phyloP scores from a whole-genome alignment of 176 grass and related monocot genomes.

The Canna indica region DNA sequence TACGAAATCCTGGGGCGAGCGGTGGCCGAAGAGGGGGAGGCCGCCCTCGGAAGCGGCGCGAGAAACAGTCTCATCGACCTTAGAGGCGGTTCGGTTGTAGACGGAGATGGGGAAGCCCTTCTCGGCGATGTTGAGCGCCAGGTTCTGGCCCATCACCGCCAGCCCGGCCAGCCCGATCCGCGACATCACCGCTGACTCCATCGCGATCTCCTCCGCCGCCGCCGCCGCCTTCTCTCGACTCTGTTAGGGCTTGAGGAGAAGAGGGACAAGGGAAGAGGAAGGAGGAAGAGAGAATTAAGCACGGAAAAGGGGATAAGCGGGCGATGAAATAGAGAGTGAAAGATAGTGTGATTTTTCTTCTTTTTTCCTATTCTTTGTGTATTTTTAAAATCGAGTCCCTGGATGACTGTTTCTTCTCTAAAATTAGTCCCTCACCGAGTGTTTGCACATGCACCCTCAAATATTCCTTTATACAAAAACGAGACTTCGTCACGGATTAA shows the following conservation, averaged over 20 bases:
- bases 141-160: slow-evolving; percentile 91
- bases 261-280: background rate
- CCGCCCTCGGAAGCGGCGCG: slow-evolving; percentile 50
- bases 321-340: background rate
- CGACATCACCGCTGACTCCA: slow-evolving; percentile 22
- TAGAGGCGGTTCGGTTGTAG: slow-evolving; percentile 82
- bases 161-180: slow-evolving; percentile 76
- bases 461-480: too few species aligned
- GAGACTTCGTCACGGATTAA: too few species aligned
- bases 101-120: slow-evolving; percentile 88
- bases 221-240: slow-evolving; percentile 2
- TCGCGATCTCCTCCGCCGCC: slow-evolving; percentile 28
- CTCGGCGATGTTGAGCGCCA: slow-evolving; percentile 90
- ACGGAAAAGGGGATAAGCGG: background rate
- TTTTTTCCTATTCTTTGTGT: too few species aligned
- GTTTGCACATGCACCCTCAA: too few species aligned
- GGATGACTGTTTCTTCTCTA: too few species aligned
- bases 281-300: background rate
- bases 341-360: too few species aligned
- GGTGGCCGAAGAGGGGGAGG: slow-evolving; percentile 57
- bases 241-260: background rate
- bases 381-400: too few species aligned
- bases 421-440: too few species aligned
- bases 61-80: slow-evolving; percentile 64
- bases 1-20: slow-evolving; percentile 57